phyloP scores from a whole-genome alignment of 805 yeast genomes.

The Sungouiella thailandica region DNA sequence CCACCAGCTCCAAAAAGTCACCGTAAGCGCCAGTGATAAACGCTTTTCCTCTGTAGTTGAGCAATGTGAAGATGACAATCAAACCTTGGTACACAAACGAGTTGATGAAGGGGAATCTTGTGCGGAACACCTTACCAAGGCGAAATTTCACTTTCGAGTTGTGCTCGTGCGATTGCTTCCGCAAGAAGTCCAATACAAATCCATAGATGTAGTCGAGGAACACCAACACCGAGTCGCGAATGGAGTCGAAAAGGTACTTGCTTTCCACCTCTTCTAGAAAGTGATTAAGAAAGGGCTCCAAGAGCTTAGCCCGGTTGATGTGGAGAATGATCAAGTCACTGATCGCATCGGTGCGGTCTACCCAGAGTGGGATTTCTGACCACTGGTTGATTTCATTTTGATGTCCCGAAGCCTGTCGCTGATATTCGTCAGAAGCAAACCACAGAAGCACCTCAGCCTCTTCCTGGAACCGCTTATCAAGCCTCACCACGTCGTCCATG shows the following conservation, averaged over 20 bases:
- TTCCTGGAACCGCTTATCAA: constrained; percentile 37
- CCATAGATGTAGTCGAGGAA: constrained; percentile 20
- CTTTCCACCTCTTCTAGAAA: constrained; percentile 23
- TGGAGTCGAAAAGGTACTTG: constrained; percentile 31
- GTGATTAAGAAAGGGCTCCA: constrained; percentile 45
- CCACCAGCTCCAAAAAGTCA: constrained; percentile 21
- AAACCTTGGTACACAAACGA: constrained; percentile 49
- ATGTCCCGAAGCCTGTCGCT: constrained; percentile 9
- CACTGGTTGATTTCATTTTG: constrained; percentile 16
- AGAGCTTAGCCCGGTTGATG: constrained; percentile 47
- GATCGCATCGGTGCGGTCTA: constrained; percentile 31
- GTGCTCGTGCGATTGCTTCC: not conserved
- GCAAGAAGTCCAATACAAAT: constrained; percentile 9
- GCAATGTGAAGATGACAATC: constrained; percentile 44
- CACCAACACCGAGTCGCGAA: constrained; percentile 27
- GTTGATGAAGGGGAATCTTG: constrained; percentile 42
- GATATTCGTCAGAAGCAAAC: constrained; percentile 15
- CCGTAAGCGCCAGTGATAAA: constrained; percentile 18
- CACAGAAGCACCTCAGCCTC: constrained; percentile 36
- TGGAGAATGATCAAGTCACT: constrained; percentile 44
- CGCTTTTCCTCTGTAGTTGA: constrained; percentile 39
- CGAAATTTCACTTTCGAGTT: constrained; percentile 6
- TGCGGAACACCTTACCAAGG: constrained; percentile 33
- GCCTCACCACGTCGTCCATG: constrained; percentile 33
- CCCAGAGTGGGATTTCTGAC: constrained; percentile 17